Evolutionary conservation across 1,284 basidiomycete species (phyloP).

Genomic region (Cryptococcus sp.): DNA sequence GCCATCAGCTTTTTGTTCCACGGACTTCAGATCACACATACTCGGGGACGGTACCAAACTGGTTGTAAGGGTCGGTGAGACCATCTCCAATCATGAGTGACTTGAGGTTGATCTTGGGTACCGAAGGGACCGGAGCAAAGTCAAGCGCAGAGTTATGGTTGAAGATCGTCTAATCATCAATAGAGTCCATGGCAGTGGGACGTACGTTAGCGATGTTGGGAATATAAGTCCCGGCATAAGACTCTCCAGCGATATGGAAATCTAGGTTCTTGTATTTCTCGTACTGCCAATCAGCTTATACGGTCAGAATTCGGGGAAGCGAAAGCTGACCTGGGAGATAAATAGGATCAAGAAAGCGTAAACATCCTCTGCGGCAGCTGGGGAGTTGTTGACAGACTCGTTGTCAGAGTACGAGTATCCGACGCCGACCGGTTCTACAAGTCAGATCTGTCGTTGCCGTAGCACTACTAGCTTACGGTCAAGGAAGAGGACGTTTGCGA

Average conservation of each 20-base stretch:
- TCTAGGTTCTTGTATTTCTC: conserved; percentile 60
- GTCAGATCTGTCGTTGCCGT: background rate
- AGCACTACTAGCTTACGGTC: conserved; percentile 28
- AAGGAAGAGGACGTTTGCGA: conserved; percentile 47
- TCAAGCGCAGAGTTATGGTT: conserved; percentile 57
- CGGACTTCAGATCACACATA: conserved; percentile 36
- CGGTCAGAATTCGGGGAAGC: background rate
- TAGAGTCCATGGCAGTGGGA: background rate
- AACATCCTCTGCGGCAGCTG: conserved; percentile 63
- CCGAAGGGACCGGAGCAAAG: conserved; percentile 45
- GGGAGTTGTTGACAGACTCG: conserved; percentile 60
- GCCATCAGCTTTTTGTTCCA: conserved; percentile 4
- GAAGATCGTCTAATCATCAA: conserved; percentile 62
- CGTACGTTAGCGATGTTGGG: conserved; percentile 58
- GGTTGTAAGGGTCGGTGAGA: conserved; percentile 67
- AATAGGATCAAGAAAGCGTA: conserved; percentile 88
- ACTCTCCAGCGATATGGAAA: conserved; percentile 53
- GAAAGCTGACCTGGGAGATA: conserved; percentile 56
- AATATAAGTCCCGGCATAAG: conserved; percentile 69
- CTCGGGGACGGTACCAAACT: conserved; percentile 71
- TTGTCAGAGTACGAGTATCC: conserved; percentile 78
- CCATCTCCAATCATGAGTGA: conserved; percentile 67
- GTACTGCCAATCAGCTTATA: conserved; percentile 28
- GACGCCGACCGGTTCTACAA: conserved; percentile 68
- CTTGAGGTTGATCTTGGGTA: conserved; percentile 64